phyloP scores from a whole-genome alignment of 257 asterid genomes.

The Lithospermum erythrorhizon region DNA sequence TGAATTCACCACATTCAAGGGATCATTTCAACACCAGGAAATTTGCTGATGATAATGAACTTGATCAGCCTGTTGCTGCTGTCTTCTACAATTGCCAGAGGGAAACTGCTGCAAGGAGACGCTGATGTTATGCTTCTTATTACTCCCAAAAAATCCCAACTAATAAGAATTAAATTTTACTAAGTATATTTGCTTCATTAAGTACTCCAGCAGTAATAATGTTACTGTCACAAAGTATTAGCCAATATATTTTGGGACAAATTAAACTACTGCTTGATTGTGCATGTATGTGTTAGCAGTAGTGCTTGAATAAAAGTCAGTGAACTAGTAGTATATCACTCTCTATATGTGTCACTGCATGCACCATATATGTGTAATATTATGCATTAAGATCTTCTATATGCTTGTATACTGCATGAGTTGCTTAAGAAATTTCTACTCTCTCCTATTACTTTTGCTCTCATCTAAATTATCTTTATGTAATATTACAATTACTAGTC shows the following conservation, averaged over 20 bases:
- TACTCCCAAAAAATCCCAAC: neutral
- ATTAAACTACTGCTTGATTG: too few species aligned
- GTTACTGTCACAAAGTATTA: neutral
- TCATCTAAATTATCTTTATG: too few species aligned
- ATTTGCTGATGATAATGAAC: slow-evolving; percentile 48
- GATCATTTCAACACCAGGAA: slow-evolving; percentile 56
- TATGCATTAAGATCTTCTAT: neutral
- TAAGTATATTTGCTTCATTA: too few species aligned
- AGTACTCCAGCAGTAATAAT: neutral
- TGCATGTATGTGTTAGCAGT: neutral
- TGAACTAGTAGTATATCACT: neutral
- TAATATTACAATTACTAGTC: too few species aligned
- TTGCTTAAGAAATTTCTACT: too few species aligned
- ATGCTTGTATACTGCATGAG: too few species aligned
- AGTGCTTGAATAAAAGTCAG: neutral
- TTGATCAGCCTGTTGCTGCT: slow-evolving; percentile 71
- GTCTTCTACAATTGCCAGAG: slow-evolving; percentile 89
- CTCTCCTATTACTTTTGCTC: too few species aligned
- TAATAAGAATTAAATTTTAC: too few species aligned
- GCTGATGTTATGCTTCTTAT: slow-evolving; percentile 11
- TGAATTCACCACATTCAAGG: slow-evolving; percentile 23
- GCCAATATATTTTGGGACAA: neutral
- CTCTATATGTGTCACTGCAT: neutral
- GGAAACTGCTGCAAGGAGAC: slow-evolving; percentile 76
- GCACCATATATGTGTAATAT: neutral